Base-by-base conservation (phyloP, 108 stramenopile species). In the Skeletonema menzelii region DNA sequence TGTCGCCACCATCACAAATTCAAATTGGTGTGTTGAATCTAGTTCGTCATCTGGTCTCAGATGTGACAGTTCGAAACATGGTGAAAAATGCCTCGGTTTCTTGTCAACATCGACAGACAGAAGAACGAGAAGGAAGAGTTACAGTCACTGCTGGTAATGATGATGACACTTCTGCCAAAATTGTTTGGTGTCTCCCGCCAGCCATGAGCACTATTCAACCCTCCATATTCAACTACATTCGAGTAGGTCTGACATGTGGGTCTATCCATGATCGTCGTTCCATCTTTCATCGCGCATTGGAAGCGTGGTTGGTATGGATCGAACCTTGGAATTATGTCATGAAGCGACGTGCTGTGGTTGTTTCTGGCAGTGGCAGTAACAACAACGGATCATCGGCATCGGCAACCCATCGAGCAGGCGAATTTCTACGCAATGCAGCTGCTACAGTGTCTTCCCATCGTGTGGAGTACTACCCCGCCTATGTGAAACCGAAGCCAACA, bases 261-360 rank as follows among this genome's bases (percentile, higher is more conserved):
- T 71, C 86, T 6, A 89, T 93, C 17, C 95, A 95, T 63, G 67
- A 67, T 19, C 28, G 49, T 4, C 28, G 76, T 4, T 88, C 89
- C 1, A 76, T 84, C 13, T 95, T 95, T 62, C 87, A 89, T 46
- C 55, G 79, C 27, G 95, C 89, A 2, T 65, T 95, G 73, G 86
- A 93, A 71, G 76, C 85, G 44, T 95, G 92, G 92, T 63, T 95
- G 14, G 40, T 89, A 8, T 95, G 91, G 91, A 44, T 95, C 62
- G 95, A 95, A 59, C 95, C 95, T 19, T 95, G 95, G 95, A 92
- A 93, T 62, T 84, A 65, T 30, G 73, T 70, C 30, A 24, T 71
- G 34, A 79, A 76, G 26, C 66, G 67, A 34, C 56, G 82, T 20
- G 27, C 77, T 17, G 27, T 32, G 17, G 49, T 10, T 22, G 60